Base-by-base conservation (phyloP, 768 basidiomycete species). In the Holtermanniella nyarrowii region DNA sequence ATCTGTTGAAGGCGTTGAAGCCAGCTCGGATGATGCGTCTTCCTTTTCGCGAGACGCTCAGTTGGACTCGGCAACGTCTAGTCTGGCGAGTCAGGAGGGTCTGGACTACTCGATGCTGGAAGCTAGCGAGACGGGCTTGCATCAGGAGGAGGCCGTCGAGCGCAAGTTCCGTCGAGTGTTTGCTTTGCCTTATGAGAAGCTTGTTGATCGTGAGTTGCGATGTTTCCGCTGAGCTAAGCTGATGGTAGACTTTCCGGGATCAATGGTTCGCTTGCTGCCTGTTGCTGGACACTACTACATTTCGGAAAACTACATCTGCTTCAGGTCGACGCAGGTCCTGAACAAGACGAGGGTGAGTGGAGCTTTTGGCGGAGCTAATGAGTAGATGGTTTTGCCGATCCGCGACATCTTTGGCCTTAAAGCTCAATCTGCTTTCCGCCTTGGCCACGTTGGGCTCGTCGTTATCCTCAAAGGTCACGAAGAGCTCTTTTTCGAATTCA, bases 401-500 rank as follows among this genome's bases (percentile, higher is more conserved):
- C 80, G 80, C 41, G 93, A 97, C 70, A 80, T 97, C 37, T 75
- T 97, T 40, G 79, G 87, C 11, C 77, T 80, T 3, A 86, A 95
- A 71, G 84, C 80, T 66, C 82, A 85, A 7, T 88, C 83, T 70
- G 86, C 90, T 1, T 85, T 86, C 57, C 81, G 86, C 21, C 88
- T 95, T 68, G 88, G 86, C 4, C 88, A 89, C 64, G 80, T 85
- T 62, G 93, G 93, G 23, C 78, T 97, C 18, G 81, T 86, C 27
- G 76, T 97, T 50, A 83, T 96, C 49, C 82, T 99, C 60, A 87
- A 85, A 62, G 93, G 93, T 0, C 89, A 97, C 66, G 93, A 99
- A 72, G 93, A 99, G 68, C 76, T 97, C 10, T 99, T 99, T 76
- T 85, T 97, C 61, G 95, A 99, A 72, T 93, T 99, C 67, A 76